A percentile compares a stretch with the other conserved stretches of the same genome.
These are phyloP conservation scores for Gloeostereum incarnatum DNA, from an alignment of 768 basidiomycete species.

Conservation along the genomic window DNA sequence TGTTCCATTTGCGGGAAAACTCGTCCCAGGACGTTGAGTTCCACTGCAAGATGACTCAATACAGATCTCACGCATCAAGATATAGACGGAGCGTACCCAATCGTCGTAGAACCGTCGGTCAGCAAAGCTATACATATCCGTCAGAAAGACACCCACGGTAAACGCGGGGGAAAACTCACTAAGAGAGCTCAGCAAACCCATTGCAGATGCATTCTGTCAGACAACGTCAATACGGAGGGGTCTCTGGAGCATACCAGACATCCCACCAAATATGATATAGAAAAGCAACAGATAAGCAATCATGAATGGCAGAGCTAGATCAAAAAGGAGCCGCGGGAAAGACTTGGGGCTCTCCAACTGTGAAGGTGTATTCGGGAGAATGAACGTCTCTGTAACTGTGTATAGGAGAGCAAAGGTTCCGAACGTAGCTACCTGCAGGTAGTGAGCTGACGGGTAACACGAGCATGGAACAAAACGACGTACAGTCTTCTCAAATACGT, in stretches of 20 bases:
- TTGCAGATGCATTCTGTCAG: constrained; percentile 88
- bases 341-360: constrained; percentile 39
- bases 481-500: constrained; percentile 69
- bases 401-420: constrained; percentile 94
- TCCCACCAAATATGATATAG: constrained; percentile 75
- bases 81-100: constrained; percentile 46
- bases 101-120: constrained; percentile 97
- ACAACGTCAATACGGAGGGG: not conserved
- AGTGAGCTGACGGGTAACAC: constrained; percentile 33
- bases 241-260: not conserved
- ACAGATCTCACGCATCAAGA: not conserved
- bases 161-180: constrained; percentile 50
- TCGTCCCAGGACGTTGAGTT: constrained; percentile 97
- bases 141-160: no score
- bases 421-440: constrained; percentile 66
- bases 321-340: constrained; percentile 68
- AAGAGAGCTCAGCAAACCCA: constrained; percentile 87
- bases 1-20: constrained; percentile 98
- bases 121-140: constrained; percentile 85
- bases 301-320: constrained; percentile 91
- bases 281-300: constrained; percentile 82
- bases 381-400: constrained; percentile 90
- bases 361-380: constrained; percentile 72
- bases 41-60: constrained; percentile 41
- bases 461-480: constrained; percentile 37